Percentiles rank a stretch among this genome's conserved stretches.
These are phyloP conservation scores for Mixia osmundae DNA, from an alignment of 1,284 basidiomycete genomes.

Conservation along the genomic window DNA sequence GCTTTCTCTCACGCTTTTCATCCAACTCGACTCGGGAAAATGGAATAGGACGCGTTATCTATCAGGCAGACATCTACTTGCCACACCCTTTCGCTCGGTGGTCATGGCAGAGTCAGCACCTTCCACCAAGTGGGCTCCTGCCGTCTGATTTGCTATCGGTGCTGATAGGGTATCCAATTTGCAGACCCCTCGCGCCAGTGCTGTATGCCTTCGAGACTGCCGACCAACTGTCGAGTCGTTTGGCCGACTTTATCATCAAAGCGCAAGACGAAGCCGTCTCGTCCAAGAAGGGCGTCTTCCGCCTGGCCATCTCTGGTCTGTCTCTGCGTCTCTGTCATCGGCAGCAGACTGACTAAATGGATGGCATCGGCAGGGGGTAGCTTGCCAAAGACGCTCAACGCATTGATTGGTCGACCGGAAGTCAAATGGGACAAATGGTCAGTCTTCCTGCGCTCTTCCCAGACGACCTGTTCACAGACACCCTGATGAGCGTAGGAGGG, in stretches of 20 bases:
- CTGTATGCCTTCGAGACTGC: conserved; percentile 45
- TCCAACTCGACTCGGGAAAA: no score
- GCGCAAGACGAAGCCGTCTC: conserved; percentile 66
- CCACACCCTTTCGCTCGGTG: no score
- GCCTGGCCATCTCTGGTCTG: conserved; percentile 78
- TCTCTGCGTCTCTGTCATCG: no score
- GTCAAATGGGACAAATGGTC: conserved; percentile 93
- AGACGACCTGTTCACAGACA: no score
- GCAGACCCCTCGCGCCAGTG: conserved; percentile 32
- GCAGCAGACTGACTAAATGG: no score
- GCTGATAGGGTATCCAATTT: conserved; percentile 22
- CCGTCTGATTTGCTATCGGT: conserved; percentile 19
- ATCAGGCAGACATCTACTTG: no score
- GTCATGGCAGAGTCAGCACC: no score
- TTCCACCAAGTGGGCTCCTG: no score
- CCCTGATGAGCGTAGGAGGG: conserved; percentile 39
- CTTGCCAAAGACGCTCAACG: conserved; percentile 61
- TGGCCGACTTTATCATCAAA: conserved; percentile 63
- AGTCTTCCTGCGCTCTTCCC: conserved; percentile 16
- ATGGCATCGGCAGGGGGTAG: no score
- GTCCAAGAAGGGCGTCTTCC: conserved; percentile 66
- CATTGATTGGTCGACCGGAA: conserved; percentile 42
- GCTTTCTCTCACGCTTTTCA: no score
- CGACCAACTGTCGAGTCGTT: conserved; percentile 28
- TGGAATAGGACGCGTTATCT: no score